Conservation (phyloP, 495 filamentous ascomycete genomes). For the Talaromyces nanjingensis region DNA sequence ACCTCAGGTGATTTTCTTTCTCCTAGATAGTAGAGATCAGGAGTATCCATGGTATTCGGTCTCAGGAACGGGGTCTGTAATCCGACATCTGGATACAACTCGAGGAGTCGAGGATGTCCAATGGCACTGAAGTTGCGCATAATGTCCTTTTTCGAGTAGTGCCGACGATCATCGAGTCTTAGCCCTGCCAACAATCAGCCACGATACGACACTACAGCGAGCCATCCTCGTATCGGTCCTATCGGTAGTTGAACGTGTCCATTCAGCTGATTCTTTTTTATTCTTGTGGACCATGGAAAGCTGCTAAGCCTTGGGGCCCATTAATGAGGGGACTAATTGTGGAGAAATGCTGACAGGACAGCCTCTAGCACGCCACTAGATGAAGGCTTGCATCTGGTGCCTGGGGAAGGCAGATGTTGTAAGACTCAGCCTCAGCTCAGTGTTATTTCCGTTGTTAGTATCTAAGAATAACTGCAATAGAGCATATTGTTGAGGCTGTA, state of each 20-base stretch:
- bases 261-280: not conserved
- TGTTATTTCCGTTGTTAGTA: not conserved
- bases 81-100: not conserved
- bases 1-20: not conserved
- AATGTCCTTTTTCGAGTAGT: not conserved
- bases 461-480: not conserved
- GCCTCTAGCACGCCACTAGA: not conserved
- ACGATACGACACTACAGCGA: constrained; percentile 2
- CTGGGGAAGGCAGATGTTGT: not conserved
- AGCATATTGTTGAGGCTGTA: not conserved
- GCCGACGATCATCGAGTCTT: not conserved
- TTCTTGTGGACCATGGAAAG: not conserved
- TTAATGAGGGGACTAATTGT: not conserved
- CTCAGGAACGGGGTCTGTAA: not conserved
- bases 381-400: not conserved
- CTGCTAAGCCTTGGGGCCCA: not conserved
- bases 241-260: not conserved
- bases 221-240: not conserved
- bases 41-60: not conserved
- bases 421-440: not conserved
- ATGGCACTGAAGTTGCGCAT: not conserved
- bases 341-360: not conserved
- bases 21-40: no score
- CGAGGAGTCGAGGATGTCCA: not conserved
- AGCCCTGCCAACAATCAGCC: not conserved